These are phyloP conservation scores for Boletellus emodensis DNA, from an alignment of 768 basidiomycete genomes.

Conservation along the genomic window DNA sequence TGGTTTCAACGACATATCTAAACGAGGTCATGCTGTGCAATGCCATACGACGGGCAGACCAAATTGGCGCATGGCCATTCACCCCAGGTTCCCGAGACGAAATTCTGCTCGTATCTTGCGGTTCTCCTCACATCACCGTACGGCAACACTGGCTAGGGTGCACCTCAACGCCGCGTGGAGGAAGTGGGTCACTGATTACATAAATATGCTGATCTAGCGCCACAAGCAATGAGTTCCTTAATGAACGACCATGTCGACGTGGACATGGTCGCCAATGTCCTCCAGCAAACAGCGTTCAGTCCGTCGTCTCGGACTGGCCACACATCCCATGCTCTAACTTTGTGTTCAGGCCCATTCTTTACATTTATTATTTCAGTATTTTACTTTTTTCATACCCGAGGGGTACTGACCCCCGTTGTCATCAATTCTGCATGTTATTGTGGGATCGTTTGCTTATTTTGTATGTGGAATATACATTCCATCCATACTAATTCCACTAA, in stretches of 20 bases:
- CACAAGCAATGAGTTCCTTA: constrained; percentile 20
- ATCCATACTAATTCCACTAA: neutral
- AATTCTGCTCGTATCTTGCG: no score
- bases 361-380: constrained; percentile 75
- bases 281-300: constrained; percentile 79
- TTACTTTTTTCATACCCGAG: constrained; percentile 66
- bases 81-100: no score
- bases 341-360: constrained; percentile 73
- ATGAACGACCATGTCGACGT: constrained; percentile 71
- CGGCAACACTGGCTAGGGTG: no score
- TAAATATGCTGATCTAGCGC: no score
- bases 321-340: constrained; percentile 1
- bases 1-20: no score
- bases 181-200: no score
- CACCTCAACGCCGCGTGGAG: no score
- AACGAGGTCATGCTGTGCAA: no score
- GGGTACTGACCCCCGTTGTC: constrained; percentile 48
- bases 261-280: constrained; percentile 75
- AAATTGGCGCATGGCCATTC: no score
- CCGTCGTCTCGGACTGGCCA: constrained; percentile 24
- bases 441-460: constrained; percentile 55
- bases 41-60: no score
- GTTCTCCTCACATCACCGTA: no score
- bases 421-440: constrained; percentile 52
- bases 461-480: constrained; percentile 43